Conservation (phyloP, 768 basidiomycete genomes). For the Chiua virens region DNA sequence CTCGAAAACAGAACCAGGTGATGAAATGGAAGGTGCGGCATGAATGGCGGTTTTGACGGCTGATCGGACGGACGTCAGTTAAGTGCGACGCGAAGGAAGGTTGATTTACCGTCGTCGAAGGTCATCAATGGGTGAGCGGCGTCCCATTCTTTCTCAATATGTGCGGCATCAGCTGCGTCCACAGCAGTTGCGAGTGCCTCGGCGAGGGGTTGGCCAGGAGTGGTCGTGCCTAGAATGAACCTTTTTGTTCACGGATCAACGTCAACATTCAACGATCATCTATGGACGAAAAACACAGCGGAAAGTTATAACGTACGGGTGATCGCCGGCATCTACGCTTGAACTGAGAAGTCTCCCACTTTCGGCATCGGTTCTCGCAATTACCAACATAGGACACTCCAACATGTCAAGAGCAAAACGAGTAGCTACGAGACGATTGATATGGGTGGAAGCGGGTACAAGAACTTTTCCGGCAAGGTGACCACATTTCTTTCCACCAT, state of each 20-base stretch:
- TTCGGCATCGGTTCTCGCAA: constrained; percentile 92
- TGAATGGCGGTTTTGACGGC: constrained; percentile 26
- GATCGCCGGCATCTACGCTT: constrained; percentile 80
- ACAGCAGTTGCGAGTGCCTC: constrained; percentile 68
- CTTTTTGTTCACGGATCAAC: constrained; percentile 34
- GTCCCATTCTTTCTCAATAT: constrained; percentile 76
- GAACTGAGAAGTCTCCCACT: constrained; percentile 82
- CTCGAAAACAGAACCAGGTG: constrained; percentile 46
- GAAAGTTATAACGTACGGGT: constrained; percentile 42
- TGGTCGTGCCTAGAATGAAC: constrained; percentile 65
- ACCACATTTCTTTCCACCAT: constrained; percentile 95
- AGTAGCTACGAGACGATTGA: constrained; percentile 79
- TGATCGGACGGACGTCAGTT: constrained; percentile 6
- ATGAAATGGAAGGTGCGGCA: constrained; percentile 20
- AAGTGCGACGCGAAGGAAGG: constrained; percentile 45
- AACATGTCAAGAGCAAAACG: constrained; percentile 91
- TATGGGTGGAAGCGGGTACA: constrained; percentile 85
- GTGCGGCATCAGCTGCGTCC: constrained; percentile 67
- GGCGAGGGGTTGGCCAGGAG: constrained; percentile 52
- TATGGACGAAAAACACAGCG: neutral
- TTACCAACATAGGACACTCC: constrained; percentile 83
- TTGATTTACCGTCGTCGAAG: constrained; percentile 72
- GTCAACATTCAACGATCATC: too few species aligned
- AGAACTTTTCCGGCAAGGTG: constrained; percentile 92
- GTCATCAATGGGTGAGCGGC: constrained; percentile 67